These are phyloP conservation scores for Magnusiomyces ingens DNA, from an alignment of 1,139 yeast genomes.

Conservation along the genomic window DNA sequence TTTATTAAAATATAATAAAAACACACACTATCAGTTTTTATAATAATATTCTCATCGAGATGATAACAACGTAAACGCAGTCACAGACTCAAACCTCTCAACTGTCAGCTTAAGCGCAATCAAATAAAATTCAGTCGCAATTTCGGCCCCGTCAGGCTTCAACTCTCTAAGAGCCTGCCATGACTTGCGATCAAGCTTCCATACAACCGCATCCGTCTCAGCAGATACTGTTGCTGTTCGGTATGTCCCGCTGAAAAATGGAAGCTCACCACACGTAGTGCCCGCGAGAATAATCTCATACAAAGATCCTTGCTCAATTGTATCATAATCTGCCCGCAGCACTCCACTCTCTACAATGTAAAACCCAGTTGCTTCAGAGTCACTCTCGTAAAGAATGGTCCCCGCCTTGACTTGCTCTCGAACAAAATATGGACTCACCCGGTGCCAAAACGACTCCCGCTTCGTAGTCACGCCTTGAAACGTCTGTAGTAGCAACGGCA, in stretches of 20 bases:
- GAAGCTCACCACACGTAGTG: constrained; percentile 80
- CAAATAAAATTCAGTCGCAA: constrained; percentile 63
- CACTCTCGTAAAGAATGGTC: constrained; percentile 30
- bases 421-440: constrained; percentile 46
- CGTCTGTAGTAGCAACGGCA: constrained; percentile 62
- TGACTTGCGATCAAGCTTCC: constrained; percentile 55
- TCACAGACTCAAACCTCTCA: constrained; percentile 54
- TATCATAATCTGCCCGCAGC: constrained; percentile 53
- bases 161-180: constrained; percentile 40
- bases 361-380: constrained; percentile 36
- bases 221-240: constrained; percentile 37
- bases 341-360: constrained; percentile 74
- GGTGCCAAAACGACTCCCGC: constrained; percentile 61
- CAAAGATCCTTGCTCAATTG: constrained; percentile 46
- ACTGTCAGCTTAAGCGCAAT: constrained; percentile 61
- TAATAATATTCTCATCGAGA: constrained; percentile 18
- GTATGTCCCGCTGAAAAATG: constrained; percentile 41
- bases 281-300: constrained; percentile 80
- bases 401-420: constrained; percentile 46
- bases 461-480: constrained; percentile 59
- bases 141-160: constrained; percentile 40
- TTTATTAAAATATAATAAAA: no score
- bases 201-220: constrained; percentile 55
- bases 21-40: no score
- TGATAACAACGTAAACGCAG: constrained; percentile 29